Evolutionary conservation across 805 yeast genomes (phyloP).

Genomic region (Maudiozyma bulderi): DNA sequence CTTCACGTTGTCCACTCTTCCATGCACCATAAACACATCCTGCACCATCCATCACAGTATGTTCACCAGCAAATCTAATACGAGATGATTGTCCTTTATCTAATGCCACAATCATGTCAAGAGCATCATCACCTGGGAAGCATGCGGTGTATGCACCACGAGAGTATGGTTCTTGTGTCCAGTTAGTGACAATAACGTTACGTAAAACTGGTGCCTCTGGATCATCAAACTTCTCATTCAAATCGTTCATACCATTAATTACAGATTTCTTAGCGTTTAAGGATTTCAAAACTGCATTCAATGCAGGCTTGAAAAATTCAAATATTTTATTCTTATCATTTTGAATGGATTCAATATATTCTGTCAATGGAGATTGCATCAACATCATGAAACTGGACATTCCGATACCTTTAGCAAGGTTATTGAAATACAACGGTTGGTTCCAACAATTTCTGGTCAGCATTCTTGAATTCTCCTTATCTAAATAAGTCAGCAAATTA

Average conservation of each 20-base stretch:
- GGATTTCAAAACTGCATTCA: conserved; percentile 18
- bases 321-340: conserved; percentile 44
- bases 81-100: conserved; percentile 43
- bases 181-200: conserved; percentile 45
- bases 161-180: conserved; percentile 75
- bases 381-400: conserved; percentile 53
- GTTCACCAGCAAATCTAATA: conserved; percentile 86
- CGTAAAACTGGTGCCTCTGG: conserved; percentile 28
- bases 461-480: conserved; percentile 1
- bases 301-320: conserved; percentile 46
- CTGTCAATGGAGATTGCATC: conserved; percentile 66
- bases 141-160: conserved; percentile 79
- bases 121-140: conserved; percentile 58
- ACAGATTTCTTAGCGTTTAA: conserved; percentile 10
- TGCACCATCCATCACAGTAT: conserved; percentile 74
- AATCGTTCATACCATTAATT: conserved; percentile 2
- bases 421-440: conserved; percentile 54
- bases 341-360: conserved; percentile 43
- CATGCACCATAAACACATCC: conserved; percentile 93
- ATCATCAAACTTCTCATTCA: background rate
- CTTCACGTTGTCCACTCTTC: conserved; percentile 60
- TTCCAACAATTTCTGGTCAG: conserved; percentile 36
- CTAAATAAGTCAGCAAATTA: conserved; percentile 8
- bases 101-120: conserved; percentile 51
- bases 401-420: conserved; percentile 40